phyloP scores from a whole-genome alignment of 306 rosid species.

The Cyamopsis tetragonoloba region DNA sequence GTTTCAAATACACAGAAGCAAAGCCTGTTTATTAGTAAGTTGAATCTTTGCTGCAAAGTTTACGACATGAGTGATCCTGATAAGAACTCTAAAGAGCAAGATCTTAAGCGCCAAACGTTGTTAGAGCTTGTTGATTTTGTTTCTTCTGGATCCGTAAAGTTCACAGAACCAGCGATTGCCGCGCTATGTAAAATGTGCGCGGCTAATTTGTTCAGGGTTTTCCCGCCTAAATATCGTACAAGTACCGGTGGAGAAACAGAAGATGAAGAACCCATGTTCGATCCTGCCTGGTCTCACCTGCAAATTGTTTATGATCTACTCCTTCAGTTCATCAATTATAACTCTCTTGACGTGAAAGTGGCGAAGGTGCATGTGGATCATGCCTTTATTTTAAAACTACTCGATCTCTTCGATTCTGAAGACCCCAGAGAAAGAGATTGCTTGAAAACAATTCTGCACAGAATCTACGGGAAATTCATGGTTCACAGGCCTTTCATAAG shows the following conservation, averaged over 20 bases:
- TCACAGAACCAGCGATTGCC: slow-evolving; percentile 74
- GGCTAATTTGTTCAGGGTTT: slow-evolving; percentile 77
- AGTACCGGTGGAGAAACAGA: slow-evolving; percentile 76
- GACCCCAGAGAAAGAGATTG: slow-evolving; percentile 99
- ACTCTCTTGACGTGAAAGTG: slow-evolving; percentile 76
- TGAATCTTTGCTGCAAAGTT: slow-evolving; percentile 79
- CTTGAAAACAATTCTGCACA: slow-evolving; percentile 88
- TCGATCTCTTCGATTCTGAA: slow-evolving; percentile 93
- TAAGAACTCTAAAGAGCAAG: slow-evolving; percentile 60
- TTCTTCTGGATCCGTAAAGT: slow-evolving; percentile 86
- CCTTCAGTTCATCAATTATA: slow-evolving; percentile 67
- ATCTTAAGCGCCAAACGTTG: slow-evolving; percentile 75
- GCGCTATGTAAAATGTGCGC: slow-evolving; percentile 92
- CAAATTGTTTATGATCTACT: slow-evolving; percentile 95
- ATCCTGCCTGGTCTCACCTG: slow-evolving; percentile 92
- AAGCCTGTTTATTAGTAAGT: slow-evolving; percentile 77
- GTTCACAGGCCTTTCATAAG: slow-evolving; percentile 87
- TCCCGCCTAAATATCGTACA: slow-evolving; percentile 86
- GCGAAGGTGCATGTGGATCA: slow-evolving; percentile 80
- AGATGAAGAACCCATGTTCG: slow-evolving; percentile 94
- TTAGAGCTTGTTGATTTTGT: slow-evolving; percentile 85
- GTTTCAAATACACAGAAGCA: slow-evolving; percentile 89
- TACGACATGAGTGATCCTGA: slow-evolving; percentile 61
- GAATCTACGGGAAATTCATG: slow-evolving; percentile 96
- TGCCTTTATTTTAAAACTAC: slow-evolving; percentile 72